Base-by-base conservation (phyloP, 441 rosid species). In the Gossypium lobatum region DNA sequence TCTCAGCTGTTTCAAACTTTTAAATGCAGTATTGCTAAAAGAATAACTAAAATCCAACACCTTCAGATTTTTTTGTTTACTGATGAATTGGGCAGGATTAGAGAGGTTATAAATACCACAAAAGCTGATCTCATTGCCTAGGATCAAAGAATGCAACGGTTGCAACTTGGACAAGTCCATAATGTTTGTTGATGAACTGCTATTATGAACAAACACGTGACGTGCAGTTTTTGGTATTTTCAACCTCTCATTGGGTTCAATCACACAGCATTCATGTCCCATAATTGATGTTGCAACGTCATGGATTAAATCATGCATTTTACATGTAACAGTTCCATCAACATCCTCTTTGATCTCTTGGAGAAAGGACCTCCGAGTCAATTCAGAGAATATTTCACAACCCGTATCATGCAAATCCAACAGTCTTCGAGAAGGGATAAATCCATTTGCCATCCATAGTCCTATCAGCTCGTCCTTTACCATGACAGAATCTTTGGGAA, bases 71-170 rank as follows among this genome's bases (percentile, higher is more conserved):
- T 55, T 55, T 20, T 55, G 60, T 1, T 55, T 20, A 3, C 3
- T 45, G 50, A 45, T 0, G 1, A 18, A 54, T 18, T 3, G 26
- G 25, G 13, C 0, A 52, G 0, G 1, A n/a, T 52, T 52, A 52
- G 57, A 55, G 13, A 2, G 5, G 5, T 1, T 0, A 0, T n/a
- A n/a, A n/a, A n/a, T n/a, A n/a, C n/a, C n/a, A n/a, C n/a, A n/a
- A n/a, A n/a, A n/a, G n/a, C 3, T 0, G 14, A 0, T 0, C 0
- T 16, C 0, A 0, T 0, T 0, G 1, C 0, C 0, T 20, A 55
- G 6, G 60, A 55, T 55, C 60, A 55, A 55, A 10, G 60, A 55
- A 2, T 4, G 60, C 60, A 55, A 10, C 21, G 60, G 3, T 18
- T 8, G 60, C 60, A 18, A 18, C 8, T 13, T 64, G 17, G 64